Percentiles rank a stretch among this genome's conserved stretches.
Evolutionary conservation across 2,329 filamentous ascomycete species (phyloP).

Genomic region (Fusarium coicis): DNA sequence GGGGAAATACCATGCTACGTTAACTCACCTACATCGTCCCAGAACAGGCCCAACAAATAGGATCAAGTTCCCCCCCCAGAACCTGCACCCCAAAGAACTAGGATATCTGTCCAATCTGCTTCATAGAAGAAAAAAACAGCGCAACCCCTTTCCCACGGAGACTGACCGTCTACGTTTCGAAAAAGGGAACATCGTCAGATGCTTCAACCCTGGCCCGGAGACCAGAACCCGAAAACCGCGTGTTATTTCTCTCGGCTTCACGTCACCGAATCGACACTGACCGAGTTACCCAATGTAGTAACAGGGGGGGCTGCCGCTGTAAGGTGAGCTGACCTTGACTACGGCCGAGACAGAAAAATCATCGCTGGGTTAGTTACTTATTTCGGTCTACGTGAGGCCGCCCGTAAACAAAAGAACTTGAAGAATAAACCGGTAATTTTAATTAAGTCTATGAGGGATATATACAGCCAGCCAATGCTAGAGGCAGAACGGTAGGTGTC

Average conservation of each 20-base stretch:
- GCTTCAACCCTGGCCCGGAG: slow-evolving; percentile 16
- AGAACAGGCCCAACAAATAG: slow-evolving; percentile 21
- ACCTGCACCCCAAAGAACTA: slow-evolving; percentile 20
- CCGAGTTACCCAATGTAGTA: slow-evolving; percentile 21
- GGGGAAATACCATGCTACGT: slow-evolving; percentile 22
- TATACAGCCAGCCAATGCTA: slow-evolving; percentile 23
- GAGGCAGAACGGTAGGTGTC: slow-evolving; percentile 21
- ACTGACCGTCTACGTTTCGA: not conserved
- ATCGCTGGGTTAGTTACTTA: not conserved
- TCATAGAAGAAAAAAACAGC: not conserved
- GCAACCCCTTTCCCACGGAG: not conserved
- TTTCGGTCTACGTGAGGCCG: slow-evolving; percentile 21
- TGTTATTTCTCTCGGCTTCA: slow-evolving; percentile 28
- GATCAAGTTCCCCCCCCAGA: slow-evolving; percentile 1
- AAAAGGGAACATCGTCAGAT: slow-evolving; percentile 16
- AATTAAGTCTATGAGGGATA: slow-evolving; percentile 25
- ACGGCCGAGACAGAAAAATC: not conserved
- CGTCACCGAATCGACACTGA: slow-evolving; percentile 23
- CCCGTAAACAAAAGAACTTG: not conserved
- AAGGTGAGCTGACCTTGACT: slow-evolving; percentile 32
- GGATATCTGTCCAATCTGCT: slow-evolving; percentile 17
- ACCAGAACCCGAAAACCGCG: slow-evolving; percentile 32
- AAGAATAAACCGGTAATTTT: not conserved
- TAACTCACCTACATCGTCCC: slow-evolving; percentile 1
- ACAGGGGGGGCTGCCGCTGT: not conserved